Conservation (phyloP, 140 eudicot species). For the Oenanthe javanica region DNA sequence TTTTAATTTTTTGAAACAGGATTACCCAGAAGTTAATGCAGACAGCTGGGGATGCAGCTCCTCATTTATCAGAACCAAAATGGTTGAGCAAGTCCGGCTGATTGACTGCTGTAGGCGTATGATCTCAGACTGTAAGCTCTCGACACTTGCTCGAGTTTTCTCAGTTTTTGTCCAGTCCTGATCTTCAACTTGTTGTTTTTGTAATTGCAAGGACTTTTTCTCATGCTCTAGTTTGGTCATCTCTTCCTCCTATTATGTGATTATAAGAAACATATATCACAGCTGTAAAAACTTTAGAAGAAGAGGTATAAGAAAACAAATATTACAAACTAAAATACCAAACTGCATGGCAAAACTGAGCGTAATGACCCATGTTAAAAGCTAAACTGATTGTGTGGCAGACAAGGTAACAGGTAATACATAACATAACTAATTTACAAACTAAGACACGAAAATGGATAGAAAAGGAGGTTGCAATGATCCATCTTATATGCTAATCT, state of each 20-base stretch:
- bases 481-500: neutral
- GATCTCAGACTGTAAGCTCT: constrained; percentile 35
- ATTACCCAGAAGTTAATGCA: constrained; percentile 48
- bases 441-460: neutral
- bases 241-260: constrained; percentile 39
- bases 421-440: neutral
- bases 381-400: neutral
- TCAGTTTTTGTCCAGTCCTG: constrained; percentile 40
- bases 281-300: neutral
- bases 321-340: neutral
- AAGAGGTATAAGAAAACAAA: neutral
- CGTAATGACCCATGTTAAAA: neutral
- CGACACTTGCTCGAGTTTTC: constrained; percentile 39
- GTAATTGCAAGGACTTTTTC: constrained; percentile 32
- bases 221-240: constrained; percentile 38
- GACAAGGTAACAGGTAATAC: neutral
- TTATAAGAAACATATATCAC: neutral
- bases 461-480: neutral
- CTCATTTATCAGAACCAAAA: constrained; percentile 28
- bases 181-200: constrained; percentile 37
- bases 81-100: constrained; percentile 29
- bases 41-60: constrained; percentile 55
- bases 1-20: neutral
- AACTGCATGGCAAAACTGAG: neutral
- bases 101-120: constrained; percentile 46